phyloP scores from a whole-genome alignment of 192 early-diverging fungal genomes.

The Entomortierella chlamydospora region DNA sequence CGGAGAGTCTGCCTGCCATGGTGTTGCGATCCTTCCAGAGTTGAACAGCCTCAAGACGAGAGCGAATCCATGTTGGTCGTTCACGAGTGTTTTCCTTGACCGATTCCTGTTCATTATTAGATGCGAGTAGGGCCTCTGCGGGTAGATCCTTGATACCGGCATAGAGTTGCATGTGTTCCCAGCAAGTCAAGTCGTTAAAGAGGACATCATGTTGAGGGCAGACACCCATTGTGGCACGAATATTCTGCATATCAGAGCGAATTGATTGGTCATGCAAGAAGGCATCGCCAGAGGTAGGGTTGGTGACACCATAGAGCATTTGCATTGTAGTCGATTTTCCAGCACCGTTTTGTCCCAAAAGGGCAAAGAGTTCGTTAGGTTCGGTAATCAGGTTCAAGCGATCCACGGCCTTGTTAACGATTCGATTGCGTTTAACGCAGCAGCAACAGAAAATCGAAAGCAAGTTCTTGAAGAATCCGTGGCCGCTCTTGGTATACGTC shows the following conservation, averaged over 20 bases:
- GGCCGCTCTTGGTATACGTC: slow-evolving; percentile 52
- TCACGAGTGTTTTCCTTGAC: slow-evolving; percentile 66
- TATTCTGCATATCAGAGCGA: slow-evolving; percentile 64
- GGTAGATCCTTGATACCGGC: slow-evolving; percentile 82
- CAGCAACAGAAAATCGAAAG: slow-evolving; percentile 32
- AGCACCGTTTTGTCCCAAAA: slow-evolving; percentile 83
- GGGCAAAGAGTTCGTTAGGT: slow-evolving; percentile 67
- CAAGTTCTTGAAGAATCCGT: slow-evolving; percentile 43
- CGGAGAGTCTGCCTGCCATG: slow-evolving; percentile 73
- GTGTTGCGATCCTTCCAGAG: slow-evolving; percentile 74
- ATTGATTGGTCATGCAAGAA: slow-evolving; percentile 70
- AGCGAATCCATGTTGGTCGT: slow-evolving; percentile 37
- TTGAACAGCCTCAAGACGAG: slow-evolving; percentile 71
- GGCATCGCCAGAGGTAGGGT: slow-evolving; percentile 72
- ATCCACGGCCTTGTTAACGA: slow-evolving; percentile 63
- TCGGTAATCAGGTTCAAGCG: slow-evolving; percentile 58
- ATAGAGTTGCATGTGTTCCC: slow-evolving; percentile 81
- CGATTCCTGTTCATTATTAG: slow-evolving; percentile 39
- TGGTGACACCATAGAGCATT: slow-evolving; percentile 78
- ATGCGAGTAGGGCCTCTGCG: slow-evolving; percentile 21
- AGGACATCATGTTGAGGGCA: slow-evolving; percentile 85
- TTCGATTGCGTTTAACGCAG: slow-evolving; percentile 18
- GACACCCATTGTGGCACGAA: slow-evolving; percentile 78
- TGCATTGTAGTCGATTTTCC: slow-evolving; percentile 83
- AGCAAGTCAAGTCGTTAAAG: slow-evolving; percentile 79